phyloP scores from a whole-genome alignment of 306 rosid genomes.

The Gastrolobium villosum region DNA sequence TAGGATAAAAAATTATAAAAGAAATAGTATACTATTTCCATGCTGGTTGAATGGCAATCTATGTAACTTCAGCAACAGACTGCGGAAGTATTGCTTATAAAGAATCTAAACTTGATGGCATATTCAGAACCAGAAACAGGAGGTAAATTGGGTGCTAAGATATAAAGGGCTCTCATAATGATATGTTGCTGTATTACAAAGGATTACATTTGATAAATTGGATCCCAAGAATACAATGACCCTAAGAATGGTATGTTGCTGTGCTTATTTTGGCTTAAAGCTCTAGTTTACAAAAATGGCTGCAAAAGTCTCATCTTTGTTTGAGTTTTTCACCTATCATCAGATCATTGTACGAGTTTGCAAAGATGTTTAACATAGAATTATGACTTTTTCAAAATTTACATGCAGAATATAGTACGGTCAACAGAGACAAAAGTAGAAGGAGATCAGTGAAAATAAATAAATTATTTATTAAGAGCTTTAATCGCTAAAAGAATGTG shows the following conservation, averaged over 20 bases:
- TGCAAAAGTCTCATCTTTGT: not conserved
- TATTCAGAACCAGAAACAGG: not conserved
- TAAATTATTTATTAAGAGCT: not conserved
- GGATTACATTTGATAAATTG: conserved; percentile 20
- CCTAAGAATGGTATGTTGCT: conserved; percentile 3
- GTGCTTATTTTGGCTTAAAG: not conserved
- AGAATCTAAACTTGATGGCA: conserved; percentile 20
- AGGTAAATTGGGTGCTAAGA: conserved; percentile 1
- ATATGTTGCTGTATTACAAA: not conserved
- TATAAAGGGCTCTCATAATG: conserved; percentile 10
- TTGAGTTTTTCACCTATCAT: not conserved
- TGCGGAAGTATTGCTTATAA: not conserved
- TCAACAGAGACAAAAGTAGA: conserved; percentile 6
- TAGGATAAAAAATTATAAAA: conserved; percentile 1
- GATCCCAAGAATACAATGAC: conserved; percentile 6
- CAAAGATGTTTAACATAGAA: conserved; percentile 5
- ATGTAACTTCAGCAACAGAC: conserved; percentile 2
- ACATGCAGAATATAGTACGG: not conserved
- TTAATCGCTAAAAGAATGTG: not conserved
- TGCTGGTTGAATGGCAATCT: not conserved
- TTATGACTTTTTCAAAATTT: conserved; percentile 1
- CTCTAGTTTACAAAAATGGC: conserved; percentile 11
- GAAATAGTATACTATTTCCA: conserved; percentile 24
- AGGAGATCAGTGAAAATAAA: conserved; percentile 7
- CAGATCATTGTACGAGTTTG: not conserved